phyloP scores from a whole-genome alignment of 2,329 filamentous ascomycete genomes.

The Neofusicoccum cordaticola region DNA sequence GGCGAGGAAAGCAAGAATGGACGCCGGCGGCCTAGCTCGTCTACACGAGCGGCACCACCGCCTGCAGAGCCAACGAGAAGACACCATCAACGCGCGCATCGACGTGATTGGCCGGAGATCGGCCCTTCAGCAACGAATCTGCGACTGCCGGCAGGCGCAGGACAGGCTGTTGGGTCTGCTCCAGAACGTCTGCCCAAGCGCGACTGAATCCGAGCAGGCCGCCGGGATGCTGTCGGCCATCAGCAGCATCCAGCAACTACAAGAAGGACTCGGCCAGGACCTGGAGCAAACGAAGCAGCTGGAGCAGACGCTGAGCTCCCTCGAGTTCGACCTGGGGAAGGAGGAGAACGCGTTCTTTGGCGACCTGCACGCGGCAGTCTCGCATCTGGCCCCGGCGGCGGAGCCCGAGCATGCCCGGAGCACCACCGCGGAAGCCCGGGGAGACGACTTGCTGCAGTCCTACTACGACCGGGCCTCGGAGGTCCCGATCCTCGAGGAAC shows the following conservation, averaged over 20 bases:
- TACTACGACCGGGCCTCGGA: slow-evolving; percentile 11
- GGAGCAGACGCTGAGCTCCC: neutral
- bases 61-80: neutral
- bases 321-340: neutral
- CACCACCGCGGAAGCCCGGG: neutral
- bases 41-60: neutral
- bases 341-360: slow-evolving; percentile 1
- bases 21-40: neutral
- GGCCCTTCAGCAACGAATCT: neutral
- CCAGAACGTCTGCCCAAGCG: neutral
- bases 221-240: neutral
- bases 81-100: neutral
- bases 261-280: neutral
- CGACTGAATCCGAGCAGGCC: neutral
- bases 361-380: neutral
- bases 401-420: neutral
- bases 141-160: neutral
- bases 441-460: neutral
- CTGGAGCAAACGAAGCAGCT: neutral
- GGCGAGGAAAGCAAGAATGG: neutral
- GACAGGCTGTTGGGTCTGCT: neutral
- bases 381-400: neutral
- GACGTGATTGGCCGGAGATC: neutral
- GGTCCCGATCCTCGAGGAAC: slow-evolving; percentile 4
- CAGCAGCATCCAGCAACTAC: neutral